Percentiles rank a stretch among this genome's conserved stretches.
Evolutionary conservation across 805 yeast species (phyloP).

Genomic region (Starmerella powellii): DNA sequence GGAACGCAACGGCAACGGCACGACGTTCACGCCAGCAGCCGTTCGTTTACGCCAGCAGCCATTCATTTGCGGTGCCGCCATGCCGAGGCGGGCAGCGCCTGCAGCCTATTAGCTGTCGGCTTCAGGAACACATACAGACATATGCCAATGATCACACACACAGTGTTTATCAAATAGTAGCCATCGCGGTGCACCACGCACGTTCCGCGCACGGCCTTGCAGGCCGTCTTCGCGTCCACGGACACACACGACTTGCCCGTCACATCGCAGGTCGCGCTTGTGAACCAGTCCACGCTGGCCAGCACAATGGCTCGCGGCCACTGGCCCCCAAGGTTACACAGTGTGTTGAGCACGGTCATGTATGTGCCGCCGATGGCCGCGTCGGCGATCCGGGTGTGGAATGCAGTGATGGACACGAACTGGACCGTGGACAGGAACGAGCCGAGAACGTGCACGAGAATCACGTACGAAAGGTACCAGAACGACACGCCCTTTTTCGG

Average conservation of each 20-base stretch:
- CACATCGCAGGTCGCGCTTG: constrained; percentile 45
- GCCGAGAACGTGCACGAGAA: constrained; percentile 69
- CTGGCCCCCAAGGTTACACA: constrained; percentile 89
- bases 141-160: constrained; percentile 61
- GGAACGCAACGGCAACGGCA: too few relatives aligned
- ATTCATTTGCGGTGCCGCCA: constrained; percentile 37
- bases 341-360: constrained; percentile 89
- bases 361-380: constrained; percentile 95
- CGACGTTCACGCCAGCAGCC: too few relatives aligned
- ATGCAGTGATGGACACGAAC: constrained; percentile 86
- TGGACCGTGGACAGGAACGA: constrained; percentile 92
- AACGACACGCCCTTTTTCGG: constrained; percentile 46
- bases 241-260: constrained; percentile 28
- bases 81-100: constrained; percentile 55
- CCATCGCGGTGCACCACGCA: constrained; percentile 59
- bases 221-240: constrained; percentile 37
- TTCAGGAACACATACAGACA: constrained; percentile 53
- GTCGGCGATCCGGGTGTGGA: constrained; percentile 91
- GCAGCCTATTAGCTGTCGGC: constrained; percentile 49
- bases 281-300: constrained; percentile 66
- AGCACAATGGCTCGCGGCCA: constrained; percentile 88
- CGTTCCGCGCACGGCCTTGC: constrained; percentile 44
- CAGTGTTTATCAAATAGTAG: constrained; percentile 60
- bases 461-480: constrained; percentile 55
- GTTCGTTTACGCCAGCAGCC: too few relatives aligned